phyloP scores from a whole-genome alignment of 768 basidiomycete species.

The Baorangia bicolor region DNA sequence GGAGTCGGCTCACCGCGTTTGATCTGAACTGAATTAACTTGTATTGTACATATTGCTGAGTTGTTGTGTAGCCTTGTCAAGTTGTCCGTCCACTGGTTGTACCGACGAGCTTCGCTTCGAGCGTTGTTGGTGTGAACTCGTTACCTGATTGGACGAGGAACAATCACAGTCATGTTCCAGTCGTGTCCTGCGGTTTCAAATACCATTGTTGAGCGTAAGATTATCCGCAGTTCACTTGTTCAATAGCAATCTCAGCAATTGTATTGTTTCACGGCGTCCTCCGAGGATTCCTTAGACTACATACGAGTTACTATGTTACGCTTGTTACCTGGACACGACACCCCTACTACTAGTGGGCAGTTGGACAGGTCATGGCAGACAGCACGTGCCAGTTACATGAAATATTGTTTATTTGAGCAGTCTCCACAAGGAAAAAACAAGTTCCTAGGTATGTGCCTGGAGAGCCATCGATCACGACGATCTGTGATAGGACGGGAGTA shows the following conservation, averaged over 20 bases:
- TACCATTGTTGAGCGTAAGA: neutral
- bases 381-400: too few species aligned
- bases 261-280: constrained; percentile 1
- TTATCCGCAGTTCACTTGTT: neutral
- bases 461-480: constrained; percentile 10
- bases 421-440: neutral
- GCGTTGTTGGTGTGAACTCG: neutral
- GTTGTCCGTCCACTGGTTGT: neutral
- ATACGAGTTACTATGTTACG: neutral
- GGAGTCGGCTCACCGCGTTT: constrained; percentile 8
- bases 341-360: too few species aligned
- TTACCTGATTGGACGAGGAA: neutral
- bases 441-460: constrained; percentile 9
- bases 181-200: constrained; percentile 5
- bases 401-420: neutral
- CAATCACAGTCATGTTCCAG: neutral
- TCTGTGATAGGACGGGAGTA: constrained; percentile 14
- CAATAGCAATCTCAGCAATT: neutral
- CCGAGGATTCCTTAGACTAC: neutral
- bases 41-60: neutral
- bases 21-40: neutral
- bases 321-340: neutral
- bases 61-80: neutral
- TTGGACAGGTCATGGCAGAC: neutral
- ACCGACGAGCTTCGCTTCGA: neutral